These are phyloP conservation scores for Beauveria brongniartii DNA, from an alignment of 2,329 filamentous ascomycete species.

Conservation along the genomic window DNA sequence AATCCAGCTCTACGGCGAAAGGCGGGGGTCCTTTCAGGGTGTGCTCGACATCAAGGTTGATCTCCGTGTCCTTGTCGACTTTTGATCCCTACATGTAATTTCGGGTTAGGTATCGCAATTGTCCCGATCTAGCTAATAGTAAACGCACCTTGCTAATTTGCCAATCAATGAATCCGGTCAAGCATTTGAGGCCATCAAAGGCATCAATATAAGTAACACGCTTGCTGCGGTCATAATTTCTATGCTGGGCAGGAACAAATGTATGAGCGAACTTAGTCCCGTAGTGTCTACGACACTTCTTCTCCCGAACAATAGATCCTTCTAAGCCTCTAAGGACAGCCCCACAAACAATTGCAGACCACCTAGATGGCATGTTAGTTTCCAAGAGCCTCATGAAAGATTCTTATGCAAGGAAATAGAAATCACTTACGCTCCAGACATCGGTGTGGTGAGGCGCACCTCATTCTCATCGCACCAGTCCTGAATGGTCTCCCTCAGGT, in stretches of 20 bases:
- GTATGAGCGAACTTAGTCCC: fast-evolving
- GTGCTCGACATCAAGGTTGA: not conserved
- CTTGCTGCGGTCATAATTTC: not conserved
- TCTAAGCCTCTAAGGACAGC: slow-evolving; percentile 11
- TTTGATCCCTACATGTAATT: not conserved
- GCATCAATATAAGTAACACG: not conserved
- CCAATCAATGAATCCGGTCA: not conserved
- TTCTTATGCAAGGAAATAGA: too few relatives aligned
- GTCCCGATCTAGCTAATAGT: not conserved
- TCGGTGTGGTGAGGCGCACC: not conserved
- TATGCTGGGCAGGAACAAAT: not conserved
- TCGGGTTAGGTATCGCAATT: not conserved
- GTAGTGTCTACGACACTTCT: slow-evolving; percentile 12
- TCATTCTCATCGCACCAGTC: not conserved
- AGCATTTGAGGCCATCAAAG: not conserved
- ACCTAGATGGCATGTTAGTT: not conserved
- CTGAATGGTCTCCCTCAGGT: not conserved
- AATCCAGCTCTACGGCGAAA: fast-evolving
- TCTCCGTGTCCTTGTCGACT: not conserved
- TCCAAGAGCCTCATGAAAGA: not conserved
- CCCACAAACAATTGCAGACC: slow-evolving; percentile 11
- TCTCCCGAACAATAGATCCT: slow-evolving; percentile 11
- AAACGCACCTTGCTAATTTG: not conserved
- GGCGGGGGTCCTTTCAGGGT: not conserved
- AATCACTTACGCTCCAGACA: slow-evolving; percentile 5